These are phyloP conservation scores for Ecytonucleospora hepatopenaei DNA, from an alignment of 371 early-diverging fungal species.

Conservation along the genomic window DNA sequence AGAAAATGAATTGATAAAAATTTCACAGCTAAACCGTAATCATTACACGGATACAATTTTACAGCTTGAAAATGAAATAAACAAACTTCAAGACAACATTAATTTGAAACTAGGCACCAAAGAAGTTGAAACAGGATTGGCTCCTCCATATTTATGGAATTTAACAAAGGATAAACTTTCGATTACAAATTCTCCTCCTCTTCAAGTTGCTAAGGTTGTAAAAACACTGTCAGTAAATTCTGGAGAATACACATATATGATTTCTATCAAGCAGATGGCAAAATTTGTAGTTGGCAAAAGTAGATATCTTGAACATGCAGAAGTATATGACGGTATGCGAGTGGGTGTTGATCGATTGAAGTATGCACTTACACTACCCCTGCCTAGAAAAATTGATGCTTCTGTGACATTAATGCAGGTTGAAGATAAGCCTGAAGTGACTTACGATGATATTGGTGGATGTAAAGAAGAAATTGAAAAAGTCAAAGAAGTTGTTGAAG, in stretches of 20 bases:
- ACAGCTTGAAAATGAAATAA: conserved; percentile 48
- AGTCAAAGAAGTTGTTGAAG: conserved; percentile 94
- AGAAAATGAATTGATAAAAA: conserved; percentile 45
- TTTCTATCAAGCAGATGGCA: conserved; percentile 93
- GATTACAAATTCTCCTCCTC: conserved; percentile 82
- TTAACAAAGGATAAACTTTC: conserved; percentile 88
- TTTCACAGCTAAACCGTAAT: conserved; percentile 54
- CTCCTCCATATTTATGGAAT: conserved; percentile 95
- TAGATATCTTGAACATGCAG: conserved; percentile 82
- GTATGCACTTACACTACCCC: conserved; percentile 93
- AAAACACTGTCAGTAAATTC: conserved; percentile 58
- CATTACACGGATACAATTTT: conserved; percentile 53
- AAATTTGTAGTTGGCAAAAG: conserved; percentile 95
- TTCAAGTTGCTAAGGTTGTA: conserved; percentile 64
- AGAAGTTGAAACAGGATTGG: conserved; percentile 96
- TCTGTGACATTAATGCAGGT: conserved; percentile 99
- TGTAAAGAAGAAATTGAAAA: conserved; percentile 98
- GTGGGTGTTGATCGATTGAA: conserved; percentile 96
- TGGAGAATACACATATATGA: conserved; percentile 77
- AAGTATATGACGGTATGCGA: conserved; percentile 97
- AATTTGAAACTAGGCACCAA: conserved; percentile 62
- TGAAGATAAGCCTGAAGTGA: conserved; percentile 98
- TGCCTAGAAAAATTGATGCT: conserved; percentile 97
- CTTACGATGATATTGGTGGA: conserved; percentile 96
- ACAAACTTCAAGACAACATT: conserved; percentile 42